phyloP scores from a whole-genome alignment of 192 early-diverging fungal genomes.

The Radiomyces spectabilis region DNA sequence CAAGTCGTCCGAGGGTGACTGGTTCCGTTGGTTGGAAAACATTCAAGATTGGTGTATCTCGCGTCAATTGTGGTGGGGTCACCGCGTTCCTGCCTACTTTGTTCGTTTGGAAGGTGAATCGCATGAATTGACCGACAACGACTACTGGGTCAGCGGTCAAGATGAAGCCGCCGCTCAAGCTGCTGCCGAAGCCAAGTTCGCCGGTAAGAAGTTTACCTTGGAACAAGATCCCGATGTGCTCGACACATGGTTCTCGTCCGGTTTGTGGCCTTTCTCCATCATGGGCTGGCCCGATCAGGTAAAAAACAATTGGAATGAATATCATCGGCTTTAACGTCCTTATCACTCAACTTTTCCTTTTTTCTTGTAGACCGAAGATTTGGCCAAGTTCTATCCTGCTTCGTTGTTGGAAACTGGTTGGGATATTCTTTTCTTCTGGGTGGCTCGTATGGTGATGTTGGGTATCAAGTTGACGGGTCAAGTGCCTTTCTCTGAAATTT shows the following conservation, averaged over 20 bases:
- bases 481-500: conserved; percentile 90
- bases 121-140: conserved; percentile 44
- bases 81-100: conserved; percentile 93
- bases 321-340: neutral
- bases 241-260: conserved; percentile 99
- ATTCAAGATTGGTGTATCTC: conserved; percentile 99
- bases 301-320: neutral
- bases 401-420: conserved; percentile 92
- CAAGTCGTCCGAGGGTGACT: conserved; percentile 81
- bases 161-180: conserved; percentile 65
- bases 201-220: conserved; percentile 69
- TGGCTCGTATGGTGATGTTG: conserved; percentile 99
- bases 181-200: conserved; percentile 74
- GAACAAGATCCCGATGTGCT: conserved; percentile 96
- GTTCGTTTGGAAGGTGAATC: conserved; percentile 66
- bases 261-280: conserved; percentile 97
- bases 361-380: conserved; percentile 60
- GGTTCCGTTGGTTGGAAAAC: conserved; percentile 93
- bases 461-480: conserved; percentile 93
- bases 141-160: conserved; percentile 86
- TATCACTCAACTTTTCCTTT: neutral
- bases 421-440: conserved; percentile 99
- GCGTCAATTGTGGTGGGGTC: conserved; percentile 99
- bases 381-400: conserved; percentile 85
- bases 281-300: conserved; percentile 91